Evolutionary conservation across 108 stramenopile species (phyloP), one percentile per base, ranked within the genome.

Genomic region (Ochromonas danica): DNA sequence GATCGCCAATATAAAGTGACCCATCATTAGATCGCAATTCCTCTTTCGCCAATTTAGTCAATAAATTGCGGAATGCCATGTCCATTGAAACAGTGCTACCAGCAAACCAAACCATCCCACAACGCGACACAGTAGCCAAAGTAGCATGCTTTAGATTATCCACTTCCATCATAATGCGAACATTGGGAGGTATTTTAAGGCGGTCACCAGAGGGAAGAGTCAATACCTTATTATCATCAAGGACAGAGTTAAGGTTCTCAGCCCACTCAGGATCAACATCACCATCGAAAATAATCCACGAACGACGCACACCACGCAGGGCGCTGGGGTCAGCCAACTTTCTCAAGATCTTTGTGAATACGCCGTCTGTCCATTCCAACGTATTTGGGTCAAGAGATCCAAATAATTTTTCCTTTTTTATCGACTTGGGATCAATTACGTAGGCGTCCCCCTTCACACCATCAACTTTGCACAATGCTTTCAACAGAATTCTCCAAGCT

Each of bases 361-460:
- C 89, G 70, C 98, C 98, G 81, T 98, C 97, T n/a, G 94, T 97
- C 98, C 98, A 99, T 80, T 99, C 98, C 43, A 97, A 87, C 0
- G 98, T 99, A 42, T 94, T 97, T 3, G 95, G 93, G 81, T 99
- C 98, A 38, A 99, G 86, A 22, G 79, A 77, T 70, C 98, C 98
- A 86, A 93, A 98, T 25, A 99, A 83, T 6, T 85, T 83, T 70
- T 96, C 94, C 78, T 98, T 97, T 10, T 93, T 94, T 6, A 28
- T 41, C 61, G 71, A n/a, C 85, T 97, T 99, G 28, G 98, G 95
- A 81, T 99, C 98, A 78, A 99, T 96, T 0, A 92, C 89, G 61
- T 95, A 93, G 40, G 92, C 81, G 42, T 97, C 95, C 28, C 93
- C 96, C 81, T 93, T 94, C 6, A 81, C 80, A 17, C 79, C 72